Percentiles rank a stretch among this genome's conserved stretches.
phyloP scores from a whole-genome alignment of 177 flowering plant genomes.

The Tripterygium wilfordii region DNA sequence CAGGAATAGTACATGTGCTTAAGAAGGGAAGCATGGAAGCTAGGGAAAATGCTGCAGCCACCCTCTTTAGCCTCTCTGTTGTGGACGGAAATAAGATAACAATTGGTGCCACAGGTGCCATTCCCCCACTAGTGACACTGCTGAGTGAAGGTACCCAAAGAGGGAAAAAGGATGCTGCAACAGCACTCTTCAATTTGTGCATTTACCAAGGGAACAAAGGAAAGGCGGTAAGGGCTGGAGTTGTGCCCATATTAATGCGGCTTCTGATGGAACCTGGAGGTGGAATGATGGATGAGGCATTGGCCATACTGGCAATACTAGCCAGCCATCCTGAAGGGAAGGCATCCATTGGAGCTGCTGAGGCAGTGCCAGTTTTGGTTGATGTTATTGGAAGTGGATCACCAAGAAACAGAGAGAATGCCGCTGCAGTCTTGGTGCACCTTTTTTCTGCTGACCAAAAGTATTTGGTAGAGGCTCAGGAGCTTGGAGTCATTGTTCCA shows the following conservation, averaged over 20 bases:
- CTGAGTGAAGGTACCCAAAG: conserved; percentile 82
- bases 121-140: conserved; percentile 79
- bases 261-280: conserved; percentile 71
- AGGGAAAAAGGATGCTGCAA: conserved; percentile 97
- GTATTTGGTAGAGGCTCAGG: conserved; percentile 57
- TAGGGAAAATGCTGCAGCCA: conserved; percentile 96
- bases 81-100: conserved; percentile 83
- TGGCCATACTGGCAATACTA: conserved; percentile 84
- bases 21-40: conserved; percentile 95
- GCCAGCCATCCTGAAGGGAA: conserved; percentile 88
- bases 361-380: conserved; percentile 76
- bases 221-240: conserved; percentile 84
- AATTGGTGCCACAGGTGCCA: conserved; percentile 83
- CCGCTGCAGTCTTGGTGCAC: conserved; percentile 89
- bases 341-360: conserved; percentile 68
- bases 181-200: conserved; percentile 92
- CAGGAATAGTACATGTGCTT: conserved; percentile 87
- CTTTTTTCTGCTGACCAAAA: conserved; percentile 65
- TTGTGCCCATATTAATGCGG: conserved; percentile 66
- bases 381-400: conserved; percentile 78
- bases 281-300: conserved; percentile 90
- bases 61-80: conserved; percentile 91
- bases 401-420: conserved; percentile 90
- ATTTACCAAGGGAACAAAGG: conserved; percentile 95
- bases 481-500: conserved; percentile 58